Percentiles rank a stretch among this genome's conserved stretches.
phyloP scores from a whole-genome alignment of 2,329 filamentous ascomycete genomes.

The Neofusicoccum ribis region DNA sequence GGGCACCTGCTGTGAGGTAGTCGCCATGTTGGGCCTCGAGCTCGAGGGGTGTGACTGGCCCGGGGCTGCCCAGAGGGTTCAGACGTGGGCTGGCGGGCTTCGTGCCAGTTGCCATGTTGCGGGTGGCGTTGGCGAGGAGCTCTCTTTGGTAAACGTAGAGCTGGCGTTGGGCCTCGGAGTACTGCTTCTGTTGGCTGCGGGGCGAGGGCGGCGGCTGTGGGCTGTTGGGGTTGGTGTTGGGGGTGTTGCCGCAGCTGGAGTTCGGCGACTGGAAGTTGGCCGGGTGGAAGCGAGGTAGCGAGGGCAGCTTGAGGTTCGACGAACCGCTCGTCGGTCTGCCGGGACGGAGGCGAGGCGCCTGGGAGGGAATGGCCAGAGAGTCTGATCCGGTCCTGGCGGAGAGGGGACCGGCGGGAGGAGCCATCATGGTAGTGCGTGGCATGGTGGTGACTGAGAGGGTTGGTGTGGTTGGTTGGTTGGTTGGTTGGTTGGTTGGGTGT shows the following conservation, averaged over 20 bases:
- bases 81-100: slow-evolving; percentile 52
- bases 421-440: slow-evolving; percentile 4
- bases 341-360: slow-evolving; percentile 35
- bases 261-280: slow-evolving; percentile 50
- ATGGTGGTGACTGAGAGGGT: neutral
- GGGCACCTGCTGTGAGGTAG: slow-evolving; percentile 49
- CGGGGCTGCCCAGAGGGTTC: slow-evolving; percentile 51
- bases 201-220: slow-evolving; percentile 48
- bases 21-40: slow-evolving; percentile 47
- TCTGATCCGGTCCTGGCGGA: slow-evolving; percentile 23
- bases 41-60: slow-evolving; percentile 54
- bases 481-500: neutral
- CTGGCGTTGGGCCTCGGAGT: slow-evolving; percentile 51
- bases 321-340: slow-evolving; percentile 38
- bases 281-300: slow-evolving; percentile 54
- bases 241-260: slow-evolving; percentile 39
- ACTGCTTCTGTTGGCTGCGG: slow-evolving; percentile 44
- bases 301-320: slow-evolving; percentile 46
- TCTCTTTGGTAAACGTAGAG: slow-evolving; percentile 52
- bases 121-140: slow-evolving; percentile 31
- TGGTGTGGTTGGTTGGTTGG: neutral
- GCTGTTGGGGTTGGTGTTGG: slow-evolving; percentile 40
- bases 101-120: slow-evolving; percentile 22
- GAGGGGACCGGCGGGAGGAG: neutral
- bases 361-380: slow-evolving; percentile 37